A percentile compares a stretch with the other conserved stretches of the same genome.
phyloP scores from a whole-genome alignment of 768 basidiomycete genomes.

The Termitomyces sp. region DNA sequence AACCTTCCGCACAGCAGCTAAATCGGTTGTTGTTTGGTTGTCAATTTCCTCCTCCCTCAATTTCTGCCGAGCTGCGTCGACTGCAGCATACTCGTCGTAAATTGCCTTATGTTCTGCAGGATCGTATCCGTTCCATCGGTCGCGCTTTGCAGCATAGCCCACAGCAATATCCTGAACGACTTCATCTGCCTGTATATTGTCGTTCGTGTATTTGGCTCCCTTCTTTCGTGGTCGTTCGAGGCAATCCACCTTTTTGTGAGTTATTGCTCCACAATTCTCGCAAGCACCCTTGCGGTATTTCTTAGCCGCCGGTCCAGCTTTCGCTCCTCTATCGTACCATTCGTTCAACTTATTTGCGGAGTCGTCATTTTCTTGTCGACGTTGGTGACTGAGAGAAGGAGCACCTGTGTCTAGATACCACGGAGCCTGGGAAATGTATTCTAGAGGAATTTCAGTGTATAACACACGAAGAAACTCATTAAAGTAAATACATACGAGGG shows the following conservation, averaged over 20 bases:
- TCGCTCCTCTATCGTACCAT: conserved; percentile 88
- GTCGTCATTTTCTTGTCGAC: conserved; percentile 62
- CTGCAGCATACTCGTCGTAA: conserved; percentile 90
- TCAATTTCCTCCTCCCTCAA: conserved; percentile 96
- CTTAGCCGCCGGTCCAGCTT: conserved; percentile 86
- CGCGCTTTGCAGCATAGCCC: conserved; percentile 92
- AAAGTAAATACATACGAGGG: conserved; percentile 63
- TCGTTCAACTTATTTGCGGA: conserved; percentile 68
- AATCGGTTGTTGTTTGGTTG: conserved; percentile 89
- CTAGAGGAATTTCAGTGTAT: conserved; percentile 29
- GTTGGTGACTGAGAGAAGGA: conserved; percentile 92
- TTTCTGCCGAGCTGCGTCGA: conserved; percentile 88
- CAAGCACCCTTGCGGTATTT: conserved; percentile 98
- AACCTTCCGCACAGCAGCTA: conserved; percentile 90
- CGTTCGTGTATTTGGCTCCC: conserved; percentile 90
- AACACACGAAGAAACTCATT: neutral
- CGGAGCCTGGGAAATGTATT: conserved; percentile 97
- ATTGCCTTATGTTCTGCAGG: conserved; percentile 78
- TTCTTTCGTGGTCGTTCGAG: conserved; percentile 94
- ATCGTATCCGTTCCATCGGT: conserved; percentile 99
- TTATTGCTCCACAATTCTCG: conserved; percentile 98
- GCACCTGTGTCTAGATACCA: conserved; percentile 97
- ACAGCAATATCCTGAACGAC: conserved; percentile 71
- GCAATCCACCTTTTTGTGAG: conserved; percentile 88
- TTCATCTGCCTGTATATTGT: conserved; percentile 89